phyloP scores from a whole-genome alignment of 225 moss, liverwort and hornwort genomes.

The Straminergon stramineum region DNA sequence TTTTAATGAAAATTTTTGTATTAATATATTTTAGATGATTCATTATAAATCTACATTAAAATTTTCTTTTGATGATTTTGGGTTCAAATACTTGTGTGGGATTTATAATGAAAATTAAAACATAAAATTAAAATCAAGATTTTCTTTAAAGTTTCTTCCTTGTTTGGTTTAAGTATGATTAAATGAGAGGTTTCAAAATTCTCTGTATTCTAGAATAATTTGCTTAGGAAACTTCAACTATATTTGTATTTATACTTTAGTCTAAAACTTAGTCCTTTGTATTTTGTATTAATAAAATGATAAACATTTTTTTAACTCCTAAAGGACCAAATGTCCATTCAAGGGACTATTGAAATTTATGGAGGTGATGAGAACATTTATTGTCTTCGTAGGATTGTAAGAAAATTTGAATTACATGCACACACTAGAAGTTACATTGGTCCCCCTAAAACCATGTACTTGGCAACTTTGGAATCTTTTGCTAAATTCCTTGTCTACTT shows the following conservation, averaged over 20 bases:
- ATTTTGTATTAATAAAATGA: not conserved
- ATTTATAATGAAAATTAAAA: not conserved
- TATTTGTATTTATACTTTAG: not conserved
- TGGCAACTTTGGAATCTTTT: not conserved
- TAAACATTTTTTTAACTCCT: not conserved
- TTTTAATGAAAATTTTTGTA: no score
- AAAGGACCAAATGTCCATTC: not conserved
- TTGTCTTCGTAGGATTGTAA: rapidly evolving
- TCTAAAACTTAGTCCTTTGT: not conserved
- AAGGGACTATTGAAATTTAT: rapidly evolving
- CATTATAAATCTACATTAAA: not conserved
- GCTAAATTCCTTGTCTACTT: not conserved
- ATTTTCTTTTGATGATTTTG: not conserved
- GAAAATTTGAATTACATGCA: not conserved
- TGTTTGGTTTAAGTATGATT: not conserved
- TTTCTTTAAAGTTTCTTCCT: not conserved
- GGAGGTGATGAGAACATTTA: not conserved
- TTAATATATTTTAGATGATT: not conserved
- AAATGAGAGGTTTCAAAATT: not conserved
- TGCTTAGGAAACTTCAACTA: not conserved
- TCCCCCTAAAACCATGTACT: rapidly evolving
- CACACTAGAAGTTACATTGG: rapidly evolving
- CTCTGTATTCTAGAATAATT: not conserved
- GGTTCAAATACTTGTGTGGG: not conserved
- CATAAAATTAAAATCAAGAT: not conserved